Conservation (phyloP, 345 rosid genomes). For the Cardamine occulta region DNA sequence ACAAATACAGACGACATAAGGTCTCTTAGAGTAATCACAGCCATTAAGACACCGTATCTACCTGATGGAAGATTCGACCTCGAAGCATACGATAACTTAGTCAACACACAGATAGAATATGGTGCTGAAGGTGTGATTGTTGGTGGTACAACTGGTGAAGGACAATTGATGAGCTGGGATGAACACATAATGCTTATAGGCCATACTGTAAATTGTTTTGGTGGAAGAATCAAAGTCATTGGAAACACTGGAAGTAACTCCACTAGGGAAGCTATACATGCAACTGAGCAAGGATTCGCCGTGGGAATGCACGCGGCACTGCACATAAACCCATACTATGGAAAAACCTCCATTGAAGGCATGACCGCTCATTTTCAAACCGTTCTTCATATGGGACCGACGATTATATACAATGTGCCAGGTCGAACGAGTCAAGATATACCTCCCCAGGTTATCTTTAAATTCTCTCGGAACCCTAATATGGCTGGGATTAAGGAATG, state of each 20-base stretch:
- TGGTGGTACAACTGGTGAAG: conserved; percentile 95
- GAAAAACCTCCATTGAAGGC: conserved; percentile 85
- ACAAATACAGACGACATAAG: conserved; percentile 74
- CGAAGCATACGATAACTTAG: conserved; percentile 78
- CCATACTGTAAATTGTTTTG: conserved; percentile 82
- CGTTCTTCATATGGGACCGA: conserved; percentile 84
- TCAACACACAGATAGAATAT: conserved; percentile 65
- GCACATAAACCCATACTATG: conserved; percentile 92
- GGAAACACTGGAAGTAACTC: conserved; percentile 93
- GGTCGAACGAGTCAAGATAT: conserved; percentile 86
- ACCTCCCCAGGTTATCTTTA: conserved; percentile 60
- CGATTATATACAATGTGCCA: conserved; percentile 84
- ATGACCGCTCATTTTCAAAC: conserved; percentile 68
- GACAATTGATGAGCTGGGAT: conserved; percentile 95
- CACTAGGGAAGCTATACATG: conserved; percentile 88
- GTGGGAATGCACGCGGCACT: conserved; percentile 97
- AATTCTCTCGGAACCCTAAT: conserved; percentile 62
- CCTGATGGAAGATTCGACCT: conserved; percentile 96
- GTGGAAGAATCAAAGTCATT: conserved; percentile 71
- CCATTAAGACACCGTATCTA: conserved; percentile 90
- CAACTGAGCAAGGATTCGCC: conserved; percentile 89
- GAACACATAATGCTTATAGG: conserved; percentile 94
- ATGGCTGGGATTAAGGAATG: conserved; percentile 85
- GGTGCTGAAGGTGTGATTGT: conserved; percentile 85
- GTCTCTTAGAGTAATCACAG: conserved; percentile 74